A percentile compares a stretch with the other conserved stretches of the same genome.
Evolutionary conservation across 2,329 filamentous ascomycete species (phyloP).

Genomic region (Tolypocladium ophioglossoides): DNA sequence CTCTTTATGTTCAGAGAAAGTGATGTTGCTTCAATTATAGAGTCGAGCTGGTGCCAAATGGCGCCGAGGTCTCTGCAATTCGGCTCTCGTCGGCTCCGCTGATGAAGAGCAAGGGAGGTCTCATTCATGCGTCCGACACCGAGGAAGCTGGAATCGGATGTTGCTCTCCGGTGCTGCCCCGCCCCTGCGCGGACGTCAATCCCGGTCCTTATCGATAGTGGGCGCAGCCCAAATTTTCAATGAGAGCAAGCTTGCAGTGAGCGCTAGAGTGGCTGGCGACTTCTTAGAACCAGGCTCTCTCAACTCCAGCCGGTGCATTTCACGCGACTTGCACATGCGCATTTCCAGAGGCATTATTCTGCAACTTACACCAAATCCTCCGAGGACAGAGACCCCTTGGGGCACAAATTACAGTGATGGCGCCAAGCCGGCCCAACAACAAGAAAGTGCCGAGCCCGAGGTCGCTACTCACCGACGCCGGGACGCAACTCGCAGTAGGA

Average conservation of each 20-base stretch:
- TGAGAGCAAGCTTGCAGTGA: not conserved
- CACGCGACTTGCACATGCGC: not conserved
- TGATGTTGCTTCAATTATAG: not conserved
- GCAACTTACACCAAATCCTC: not conserved
- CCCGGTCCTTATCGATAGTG: slow-evolving; percentile 20
- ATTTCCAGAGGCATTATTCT: not conserved
- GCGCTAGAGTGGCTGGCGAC: not conserved
- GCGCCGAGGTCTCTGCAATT: not conserved
- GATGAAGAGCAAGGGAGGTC: too few relatives aligned
- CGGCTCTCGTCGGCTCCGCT: not conserved
- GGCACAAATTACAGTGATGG: slow-evolving; percentile 19
- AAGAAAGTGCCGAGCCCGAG: slow-evolving; percentile 20
- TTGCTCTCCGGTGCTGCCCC: not conserved
- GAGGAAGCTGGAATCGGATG: not conserved
- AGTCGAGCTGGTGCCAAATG: not conserved
- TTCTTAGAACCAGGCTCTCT: not conserved
- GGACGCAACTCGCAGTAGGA: slow-evolving; percentile 30
- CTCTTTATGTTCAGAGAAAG: not conserved
- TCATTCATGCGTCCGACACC: not conserved
- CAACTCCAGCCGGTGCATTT: not conserved
- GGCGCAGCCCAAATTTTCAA: slow-evolving; percentile 15
- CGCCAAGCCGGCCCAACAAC: slow-evolving; percentile 27
- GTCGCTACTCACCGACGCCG: slow-evolving; percentile 26
- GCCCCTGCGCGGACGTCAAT: not conserved
- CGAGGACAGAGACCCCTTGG: not conserved